phyloP scores from a whole-genome alignment of 2,329 filamentous ascomycete genomes.

The Corniculantispora saksenae region DNA sequence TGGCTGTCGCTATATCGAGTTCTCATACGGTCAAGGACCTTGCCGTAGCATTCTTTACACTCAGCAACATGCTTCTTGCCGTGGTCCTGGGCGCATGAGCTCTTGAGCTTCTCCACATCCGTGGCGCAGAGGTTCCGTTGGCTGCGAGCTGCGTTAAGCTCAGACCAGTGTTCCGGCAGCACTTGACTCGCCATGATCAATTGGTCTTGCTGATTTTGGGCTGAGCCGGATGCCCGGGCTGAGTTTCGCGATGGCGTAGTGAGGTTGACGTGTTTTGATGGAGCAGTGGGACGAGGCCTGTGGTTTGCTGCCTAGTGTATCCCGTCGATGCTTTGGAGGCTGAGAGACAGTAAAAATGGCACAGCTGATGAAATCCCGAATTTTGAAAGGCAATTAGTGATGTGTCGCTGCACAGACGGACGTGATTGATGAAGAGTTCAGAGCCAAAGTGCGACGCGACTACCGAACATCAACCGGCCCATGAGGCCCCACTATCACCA shows the following conservation, averaged over 20 bases:
- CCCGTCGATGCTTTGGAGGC: too few relatives aligned
- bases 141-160: constrained; percentile 35
- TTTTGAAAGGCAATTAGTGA: neutral
- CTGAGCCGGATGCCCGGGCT: neutral
- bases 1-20: constrained; percentile 36
- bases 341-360: neutral
- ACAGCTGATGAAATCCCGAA: neutral
- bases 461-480: constrained; percentile 13
- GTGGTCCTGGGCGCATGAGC: constrained; percentile 45
- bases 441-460: constrained; percentile 5
- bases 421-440: neutral
- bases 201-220: constrained; percentile 4
- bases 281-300: neutral
- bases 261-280: neutral
- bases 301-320: neutral
- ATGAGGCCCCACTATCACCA: constrained; percentile 9
- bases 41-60: constrained; percentile 50
- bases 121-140: constrained; percentile 39
- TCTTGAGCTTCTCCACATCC: constrained; percentile 45
- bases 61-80: constrained; percentile 44
- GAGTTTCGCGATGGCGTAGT: neutral
- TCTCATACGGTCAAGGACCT: constrained; percentile 48
- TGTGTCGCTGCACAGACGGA: neutral
- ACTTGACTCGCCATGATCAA: constrained; percentile 22
- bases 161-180: constrained; percentile 42